Evolutionary conservation across 1,284 basidiomycete genomes (phyloP), one percentile per base, ranked within the genome.

Genomic region (Moniliella sp.): DNA sequence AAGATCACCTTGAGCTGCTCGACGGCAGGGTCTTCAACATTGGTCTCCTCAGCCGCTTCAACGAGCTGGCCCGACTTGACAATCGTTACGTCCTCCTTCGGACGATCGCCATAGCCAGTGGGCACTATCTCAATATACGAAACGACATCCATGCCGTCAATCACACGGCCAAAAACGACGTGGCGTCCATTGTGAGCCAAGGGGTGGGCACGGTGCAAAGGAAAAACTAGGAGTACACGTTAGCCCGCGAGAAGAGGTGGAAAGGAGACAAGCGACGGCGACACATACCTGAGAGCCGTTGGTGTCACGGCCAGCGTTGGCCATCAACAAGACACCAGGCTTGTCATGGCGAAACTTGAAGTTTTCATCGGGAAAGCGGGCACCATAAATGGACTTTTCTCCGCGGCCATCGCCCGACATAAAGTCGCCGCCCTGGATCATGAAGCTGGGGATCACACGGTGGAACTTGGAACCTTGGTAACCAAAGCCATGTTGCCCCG

Each of bases 401-500:
- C 59, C 59, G 5, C 58, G 59, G 16, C 59, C 59, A 40, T 61
- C 56, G 29, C 49, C 50, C 15, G 45, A 46, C 16, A 58, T 76
- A 61, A 76, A 76, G 62, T 76, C 74, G 63, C 74, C 74, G 46
- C 72, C 72, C 62, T 73, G 72, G 43, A 71, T 69, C 34, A 75
- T 75, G 62, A 75, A 75, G 61, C 70, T 64, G 63, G 71, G 70
- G 64, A 76, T 76, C 46, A 58, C 51, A 10, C 51, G 45, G 46
- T 45, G 74, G 69, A 76, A 76, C 39, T 65, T 66, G 33, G 70
- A 72, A 34, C 73, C 74, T 63, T 74, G 68, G 67, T 75, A 77
- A 11, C 74, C 73, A 42, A 67, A 72, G 62, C 78, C 80, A 47
- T 71, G 74, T 50, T 74, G 69, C 38, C 86, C 82, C 26, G 72